These are phyloP conservation scores for Monosporascus sp. DNA, from an alignment of 2,329 filamentous ascomycete genomes.

Conservation along the genomic window DNA sequence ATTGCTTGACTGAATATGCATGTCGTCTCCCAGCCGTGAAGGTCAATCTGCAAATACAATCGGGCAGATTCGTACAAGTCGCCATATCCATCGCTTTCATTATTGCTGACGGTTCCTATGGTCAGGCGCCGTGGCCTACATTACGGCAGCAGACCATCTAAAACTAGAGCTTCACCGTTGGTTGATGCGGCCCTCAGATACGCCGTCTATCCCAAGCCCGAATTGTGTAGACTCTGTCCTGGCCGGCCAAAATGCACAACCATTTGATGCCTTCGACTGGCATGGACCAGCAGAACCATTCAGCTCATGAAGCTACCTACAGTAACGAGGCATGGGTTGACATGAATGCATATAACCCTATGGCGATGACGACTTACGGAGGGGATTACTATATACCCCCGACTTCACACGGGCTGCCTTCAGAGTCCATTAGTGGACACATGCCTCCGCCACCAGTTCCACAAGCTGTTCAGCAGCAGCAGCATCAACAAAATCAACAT, in stretches of 20 bases:
- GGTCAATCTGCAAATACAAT: conserved; percentile 30
- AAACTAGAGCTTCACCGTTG: conserved; percentile 15
- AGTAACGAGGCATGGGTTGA: conserved; percentile 49
- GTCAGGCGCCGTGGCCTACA: conserved; percentile 16
- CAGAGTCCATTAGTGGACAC: conserved; percentile 41
- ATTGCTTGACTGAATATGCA: conserved; percentile 43
- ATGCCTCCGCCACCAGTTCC: conserved; percentile 58
- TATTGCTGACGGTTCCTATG: conserved; percentile 15
- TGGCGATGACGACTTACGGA: conserved; percentile 64
- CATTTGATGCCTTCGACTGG: conserved; percentile 40
- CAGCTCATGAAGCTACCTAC: conserved; percentile 37
- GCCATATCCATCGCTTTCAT: conserved; percentile 17
- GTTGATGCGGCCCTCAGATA: conserved; percentile 18
- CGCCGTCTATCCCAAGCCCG: conserved; percentile 13
- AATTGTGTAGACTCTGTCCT: conserved; percentile 13
- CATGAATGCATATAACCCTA: conserved; percentile 60
- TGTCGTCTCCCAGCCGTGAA: conserved; percentile 39
- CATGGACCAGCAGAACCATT: conserved; percentile 42
- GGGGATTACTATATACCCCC: conserved; percentile 57
- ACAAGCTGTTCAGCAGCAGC: conserved; percentile 51
- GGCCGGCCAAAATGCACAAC: conserved; percentile 37
- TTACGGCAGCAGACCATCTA: conserved; percentile 13
- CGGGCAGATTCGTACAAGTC: conserved; percentile 28
- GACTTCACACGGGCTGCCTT: conserved; percentile 41
- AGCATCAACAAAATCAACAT: conserved; percentile 24